Percentiles rank a stretch among this genome's conserved stretches.
Evolutionary conservation across 768 basidiomycete genomes (phyloP).

Genomic region (Pholiota microspora): DNA sequence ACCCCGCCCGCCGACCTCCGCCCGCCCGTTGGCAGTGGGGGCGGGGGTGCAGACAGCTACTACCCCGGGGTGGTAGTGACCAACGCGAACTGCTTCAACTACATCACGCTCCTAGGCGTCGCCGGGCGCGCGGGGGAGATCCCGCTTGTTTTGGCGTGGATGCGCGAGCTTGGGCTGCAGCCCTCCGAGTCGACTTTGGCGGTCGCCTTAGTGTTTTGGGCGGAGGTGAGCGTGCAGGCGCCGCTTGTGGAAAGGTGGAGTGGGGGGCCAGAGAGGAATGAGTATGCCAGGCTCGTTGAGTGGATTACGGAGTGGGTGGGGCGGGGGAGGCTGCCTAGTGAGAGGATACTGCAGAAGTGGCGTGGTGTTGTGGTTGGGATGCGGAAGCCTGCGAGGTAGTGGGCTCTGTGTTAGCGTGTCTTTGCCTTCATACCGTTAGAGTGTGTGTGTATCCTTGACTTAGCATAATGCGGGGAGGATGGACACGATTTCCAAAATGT

Average conservation of each 20-base stretch:
- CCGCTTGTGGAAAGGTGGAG: constrained; percentile 53
- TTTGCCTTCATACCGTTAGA: too few relatives aligned
- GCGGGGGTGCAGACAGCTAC: constrained; percentile 11
- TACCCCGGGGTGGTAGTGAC: constrained; percentile 39
- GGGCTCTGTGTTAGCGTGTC: not conserved
- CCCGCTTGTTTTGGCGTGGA: constrained; percentile 70
- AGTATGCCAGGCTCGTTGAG: not conserved
- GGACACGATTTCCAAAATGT: not conserved
- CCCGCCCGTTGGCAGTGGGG: constrained; percentile 5
- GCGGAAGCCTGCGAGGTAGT: not conserved
- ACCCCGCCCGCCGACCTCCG: constrained; percentile 23
- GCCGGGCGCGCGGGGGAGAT: constrained; percentile 50
- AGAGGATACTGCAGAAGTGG: constrained; percentile 1
- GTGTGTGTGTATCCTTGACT: too few relatives aligned
- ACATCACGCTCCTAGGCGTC: constrained; percentile 60
- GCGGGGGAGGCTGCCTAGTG: not conserved
- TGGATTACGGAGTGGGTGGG: constrained; percentile 3
- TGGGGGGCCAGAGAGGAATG: not conserved
- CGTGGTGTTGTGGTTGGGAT: not conserved
- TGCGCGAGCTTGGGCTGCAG: constrained; percentile 52
- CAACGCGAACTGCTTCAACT: constrained; percentile 51
- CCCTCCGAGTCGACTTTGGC: constrained; percentile 59
- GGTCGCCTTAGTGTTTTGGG: constrained; percentile 66
- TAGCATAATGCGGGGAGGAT: not conserved
- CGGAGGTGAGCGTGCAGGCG: constrained; percentile 62